Evolutionary conservation across 805 yeast species (phyloP), one percentile per base, ranked within the genome.

Genomic region (Ogataea neopini): DNA sequence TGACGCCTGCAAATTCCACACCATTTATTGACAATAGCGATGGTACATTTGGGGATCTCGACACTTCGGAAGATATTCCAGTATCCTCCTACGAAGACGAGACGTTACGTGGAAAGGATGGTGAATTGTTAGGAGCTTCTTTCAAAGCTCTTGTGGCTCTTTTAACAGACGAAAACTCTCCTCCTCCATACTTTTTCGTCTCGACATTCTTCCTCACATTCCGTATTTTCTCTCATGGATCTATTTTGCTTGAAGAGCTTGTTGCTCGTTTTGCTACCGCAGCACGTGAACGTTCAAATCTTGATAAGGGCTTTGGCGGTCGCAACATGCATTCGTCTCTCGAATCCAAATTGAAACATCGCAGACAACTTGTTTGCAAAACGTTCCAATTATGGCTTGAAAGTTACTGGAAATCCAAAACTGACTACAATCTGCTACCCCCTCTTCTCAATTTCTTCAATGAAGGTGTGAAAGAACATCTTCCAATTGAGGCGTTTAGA

Each of bases 341-440:
- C 53, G 71, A 75, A 48, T 70, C 76, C 15, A 69, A 75, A 53
- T 53, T 80, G 33, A 81, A 77, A 57, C 82, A 75, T 52, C 75
- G 94, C 62, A 71, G 92, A 60, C 79, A 81, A 51, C 67, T 85
- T 40, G 81, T 89, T 33, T 80, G 84, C 54, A 80, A 78, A 53
- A 74, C 85, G 63, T 79, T 90, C 61, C 86, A 82, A 62, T 71
- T 80, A 29, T 92, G 99, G 99, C 69, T 92, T 64, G 96, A 89
- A 64, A 84, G 94, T 43, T 90, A 86, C 62, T 92, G 97, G 97
- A 80, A 83, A 52, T 79, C 77, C 40, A 73, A 75, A 36, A 45
- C 66, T 5, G 96, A 90, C 63, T 78, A 77, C 51, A 67, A 65
- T 20, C 70, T 83, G 33, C 68, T 90, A 39, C 80, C 94, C 10